Percentiles rank a stretch among this genome's conserved stretches.
Evolutionary conservation across 768 basidiomycete genomes (phyloP).

Genomic region (Phanerochaete sordida): DNA sequence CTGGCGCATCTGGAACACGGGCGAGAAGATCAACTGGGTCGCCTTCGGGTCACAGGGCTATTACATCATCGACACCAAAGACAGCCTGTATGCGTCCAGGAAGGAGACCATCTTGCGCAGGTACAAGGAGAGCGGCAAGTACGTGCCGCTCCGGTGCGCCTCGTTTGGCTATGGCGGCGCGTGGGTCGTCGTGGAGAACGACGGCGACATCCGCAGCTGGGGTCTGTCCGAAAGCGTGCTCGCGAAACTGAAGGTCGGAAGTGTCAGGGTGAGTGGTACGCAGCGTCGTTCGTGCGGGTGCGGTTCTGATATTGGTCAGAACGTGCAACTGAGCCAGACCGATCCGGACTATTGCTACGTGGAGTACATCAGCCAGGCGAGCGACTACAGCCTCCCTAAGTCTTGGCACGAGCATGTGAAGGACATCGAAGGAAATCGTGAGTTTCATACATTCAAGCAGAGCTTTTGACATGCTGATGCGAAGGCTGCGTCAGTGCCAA

Average conservation of each 20-base stretch:
- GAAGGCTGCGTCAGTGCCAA: too few species aligned
- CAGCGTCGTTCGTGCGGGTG: too few species aligned
- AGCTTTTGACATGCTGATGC: too few species aligned
- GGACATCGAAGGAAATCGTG: too few species aligned
- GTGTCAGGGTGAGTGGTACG: neutral
- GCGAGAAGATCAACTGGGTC: neutral
- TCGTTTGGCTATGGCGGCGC: neutral
- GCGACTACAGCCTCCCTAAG: too few species aligned
- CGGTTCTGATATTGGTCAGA: too few species aligned
- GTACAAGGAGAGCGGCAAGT: neutral
- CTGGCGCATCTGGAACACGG: neutral
- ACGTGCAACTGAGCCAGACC: too few species aligned
- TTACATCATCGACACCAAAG: neutral
- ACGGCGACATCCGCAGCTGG: neutral
- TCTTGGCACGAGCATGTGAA: too few species aligned
- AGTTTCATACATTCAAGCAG: too few species aligned
- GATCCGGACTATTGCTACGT: too few species aligned
- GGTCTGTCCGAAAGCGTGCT: neutral
- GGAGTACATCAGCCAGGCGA: too few species aligned
- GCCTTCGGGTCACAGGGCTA: neutral
- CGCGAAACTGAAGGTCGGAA: neutral
- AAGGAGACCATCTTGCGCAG: neutral
- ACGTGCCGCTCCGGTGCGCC: neutral
- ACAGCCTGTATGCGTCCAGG: neutral
- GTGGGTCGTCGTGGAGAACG: neutral